A percentile compares a stretch with the other conserved stretches of the same genome.
Conservation (phyloP, 2,329 filamentous ascomycete genomes). For the Fusarium sp. region DNA sequence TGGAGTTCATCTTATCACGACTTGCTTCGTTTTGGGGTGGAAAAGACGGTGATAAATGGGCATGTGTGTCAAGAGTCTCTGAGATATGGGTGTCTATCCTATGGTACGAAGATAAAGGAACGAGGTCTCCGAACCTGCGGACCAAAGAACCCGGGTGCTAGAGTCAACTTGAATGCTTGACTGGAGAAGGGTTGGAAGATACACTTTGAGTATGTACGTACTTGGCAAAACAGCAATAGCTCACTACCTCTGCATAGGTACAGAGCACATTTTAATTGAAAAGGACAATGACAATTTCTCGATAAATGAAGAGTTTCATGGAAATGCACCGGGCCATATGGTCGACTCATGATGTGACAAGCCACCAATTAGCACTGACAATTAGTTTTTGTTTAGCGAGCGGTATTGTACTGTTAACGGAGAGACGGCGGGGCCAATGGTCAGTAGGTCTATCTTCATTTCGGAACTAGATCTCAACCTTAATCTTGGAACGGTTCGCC, state of each 20-base stretch:
- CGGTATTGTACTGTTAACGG: not conserved
- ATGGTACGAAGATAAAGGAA: slow-evolving; percentile 15
- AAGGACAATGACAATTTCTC: slow-evolving; percentile 37
- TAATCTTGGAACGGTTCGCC: slow-evolving; percentile 16
- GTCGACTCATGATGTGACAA: slow-evolving; percentile 19
- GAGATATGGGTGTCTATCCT: slow-evolving; percentile 4
- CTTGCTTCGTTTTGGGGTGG: slow-evolving; percentile 10
- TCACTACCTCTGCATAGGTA: slow-evolving; percentile 34
- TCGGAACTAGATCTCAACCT: slow-evolving; percentile 33
- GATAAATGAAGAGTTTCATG: slow-evolving; percentile 25
- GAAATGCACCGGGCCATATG: slow-evolving; percentile 4
- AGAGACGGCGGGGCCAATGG: slow-evolving; percentile 1
- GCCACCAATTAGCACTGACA: slow-evolving; percentile 17
- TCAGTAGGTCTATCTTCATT: slow-evolving; percentile 26
- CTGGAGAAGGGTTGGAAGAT: slow-evolving; percentile 21
- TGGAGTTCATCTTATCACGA: slow-evolving; percentile 22
- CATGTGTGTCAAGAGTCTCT: not conserved
- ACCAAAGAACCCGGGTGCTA: slow-evolving; percentile 2
- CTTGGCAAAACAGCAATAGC: slow-evolving; percentile 44
- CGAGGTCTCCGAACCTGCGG: slow-evolving; percentile 6
- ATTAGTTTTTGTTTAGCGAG: slow-evolving; percentile 5
- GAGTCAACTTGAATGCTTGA: slow-evolving; percentile 12
- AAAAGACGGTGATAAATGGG: slow-evolving; percentile 19
- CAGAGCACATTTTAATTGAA: slow-evolving; percentile 42
- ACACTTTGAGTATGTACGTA: slow-evolving; percentile 44